These are phyloP conservation scores for Cyclotella cryptica DNA, from an alignment of 108 stramenopile genomes.

Conservation along the genomic window DNA sequence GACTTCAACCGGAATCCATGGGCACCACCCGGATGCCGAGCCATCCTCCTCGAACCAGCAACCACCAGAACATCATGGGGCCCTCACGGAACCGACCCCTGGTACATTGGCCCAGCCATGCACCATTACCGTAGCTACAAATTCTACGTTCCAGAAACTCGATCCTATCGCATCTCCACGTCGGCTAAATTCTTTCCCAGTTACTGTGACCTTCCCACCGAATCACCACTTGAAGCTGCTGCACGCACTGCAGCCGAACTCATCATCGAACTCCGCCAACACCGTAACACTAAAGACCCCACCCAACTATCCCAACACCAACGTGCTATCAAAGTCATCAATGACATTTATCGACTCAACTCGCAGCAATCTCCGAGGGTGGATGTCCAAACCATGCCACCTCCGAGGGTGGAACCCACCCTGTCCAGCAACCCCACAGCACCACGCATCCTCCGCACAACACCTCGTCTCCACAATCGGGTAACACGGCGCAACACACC, in stretches of 20 bases:
- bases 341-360: neutral
- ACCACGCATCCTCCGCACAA: neutral
- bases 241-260: neutral
- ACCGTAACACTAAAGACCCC: neutral
- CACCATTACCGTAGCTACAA: conserved; percentile 35
- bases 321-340: neutral
- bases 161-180: conserved; percentile 14
- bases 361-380: neutral
- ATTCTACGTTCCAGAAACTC: conserved; percentile 22
- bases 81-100: conserved; percentile 25
- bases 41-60: conserved; percentile 33
- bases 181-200: conserved; percentile 15
- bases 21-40: conserved; percentile 42
- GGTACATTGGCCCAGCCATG: conserved; percentile 23
- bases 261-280: neutral
- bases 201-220: conserved; percentile 1
- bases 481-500: neutral
- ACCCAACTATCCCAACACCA: conserved; percentile 1
- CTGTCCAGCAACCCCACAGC: neutral
- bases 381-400: neutral
- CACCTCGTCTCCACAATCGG: neutral
- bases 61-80: conserved; percentile 24
- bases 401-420: conserved; percentile 1
- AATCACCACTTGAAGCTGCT: conserved; percentile 7
- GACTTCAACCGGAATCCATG: conserved; percentile 50